Base-by-base conservation (phyloP, 2,329 filamentous ascomycete genomes). In the Exophiala calicioides region DNA sequence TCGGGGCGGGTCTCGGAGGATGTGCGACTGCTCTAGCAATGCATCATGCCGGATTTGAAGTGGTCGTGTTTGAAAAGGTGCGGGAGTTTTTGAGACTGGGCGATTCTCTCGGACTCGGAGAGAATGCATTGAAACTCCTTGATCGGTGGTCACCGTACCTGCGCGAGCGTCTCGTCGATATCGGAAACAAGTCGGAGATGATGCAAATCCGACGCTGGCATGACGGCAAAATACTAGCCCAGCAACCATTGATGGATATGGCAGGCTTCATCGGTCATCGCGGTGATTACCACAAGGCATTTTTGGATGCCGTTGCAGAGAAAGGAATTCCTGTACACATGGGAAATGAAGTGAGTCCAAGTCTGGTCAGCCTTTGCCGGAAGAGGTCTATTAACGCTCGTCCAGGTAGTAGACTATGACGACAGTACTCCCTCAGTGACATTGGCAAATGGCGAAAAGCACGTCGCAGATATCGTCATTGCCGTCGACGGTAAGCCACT, bases 21-120 rank as follows among this genome's bases (percentile, higher is more conserved):
- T 69, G 84, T 20, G 78, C 79, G 5, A 77, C 80, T 13, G 80
- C 80, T 31, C 80, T 84, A 51, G 81, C 84, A 64, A 82, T 79
- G 58, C 73, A 78, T 51, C 74, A 78, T 12, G 78, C 83, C 53
- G 81, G 81, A 12, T 81, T 83, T 59, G 67, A 72, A 9, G 79
- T 81, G 13, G 66, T 73, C 44, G 72, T 84, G 50, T 80, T 81
- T 60, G 80, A 53, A 40, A 56, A 52, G 30, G 69, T 75, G 45
- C 61, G 68, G 1, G 66, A 67, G 49, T 67, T 74, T 29, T 68
- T 70, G 46, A 63, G 68, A 3, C 65, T 75, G 1, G 74, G 74
- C 4, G 73, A 76, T 52, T 63, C 60, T 7, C 56, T 64, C 13
- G 60, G 62, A 38, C 42, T 57, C 36, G 40, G 58, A 34, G 40